Percentiles rank a stretch among this genome's conserved stretches.
Evolutionary conservation across 257 asterid genomes (phyloP).

Genomic region (Salvia rosmarinus): DNA sequence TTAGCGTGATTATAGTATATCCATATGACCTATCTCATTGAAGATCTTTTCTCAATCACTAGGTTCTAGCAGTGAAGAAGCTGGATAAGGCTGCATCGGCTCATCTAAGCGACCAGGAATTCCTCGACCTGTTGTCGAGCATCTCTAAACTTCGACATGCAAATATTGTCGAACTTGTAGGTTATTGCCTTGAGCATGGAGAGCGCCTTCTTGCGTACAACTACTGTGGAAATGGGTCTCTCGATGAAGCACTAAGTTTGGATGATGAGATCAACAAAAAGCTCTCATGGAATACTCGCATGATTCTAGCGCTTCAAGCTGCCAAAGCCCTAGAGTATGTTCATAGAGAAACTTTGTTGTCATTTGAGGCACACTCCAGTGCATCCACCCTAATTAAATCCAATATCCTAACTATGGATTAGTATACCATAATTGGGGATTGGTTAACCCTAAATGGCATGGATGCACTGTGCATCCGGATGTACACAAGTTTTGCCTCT

Average conservation of each 20-base stretch:
- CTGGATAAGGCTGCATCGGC: conserved; percentile 56
- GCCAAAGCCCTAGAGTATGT: conserved; percentile 91
- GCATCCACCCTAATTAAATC: too few relatives aligned
- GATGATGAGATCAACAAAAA: conserved; percentile 65
- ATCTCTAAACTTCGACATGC: conserved; percentile 65
- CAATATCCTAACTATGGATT: too few relatives aligned
- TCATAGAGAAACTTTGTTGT: not conserved
- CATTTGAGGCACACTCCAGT: too few relatives aligned
- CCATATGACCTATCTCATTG: conserved; percentile 1
- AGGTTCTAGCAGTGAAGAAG: conserved; percentile 88
- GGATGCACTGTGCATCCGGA: too few relatives aligned
- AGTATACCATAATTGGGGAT: too few relatives aligned
- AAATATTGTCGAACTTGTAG: conserved; percentile 69
- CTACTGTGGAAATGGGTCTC: conserved; percentile 74
- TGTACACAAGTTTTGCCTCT: too few relatives aligned
- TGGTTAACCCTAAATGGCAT: too few relatives aligned
- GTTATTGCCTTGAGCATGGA: conserved; percentile 88
- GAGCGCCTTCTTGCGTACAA: conserved; percentile 73
- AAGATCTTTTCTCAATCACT: conserved; percentile 23
- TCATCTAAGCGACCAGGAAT: conserved; percentile 60
- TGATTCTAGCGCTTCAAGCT: conserved; percentile 84
- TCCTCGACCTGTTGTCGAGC: conserved; percentile 67
- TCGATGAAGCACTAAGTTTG: conserved; percentile 76
- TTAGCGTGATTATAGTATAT: not conserved
- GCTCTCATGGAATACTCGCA: conserved; percentile 87